A percentile compares a stretch with the other conserved stretches of the same genome.
Evolutionary conservation across 768 basidiomycete species (phyloP).

Genomic region (Coprinopsis strossmayeri): DNA sequence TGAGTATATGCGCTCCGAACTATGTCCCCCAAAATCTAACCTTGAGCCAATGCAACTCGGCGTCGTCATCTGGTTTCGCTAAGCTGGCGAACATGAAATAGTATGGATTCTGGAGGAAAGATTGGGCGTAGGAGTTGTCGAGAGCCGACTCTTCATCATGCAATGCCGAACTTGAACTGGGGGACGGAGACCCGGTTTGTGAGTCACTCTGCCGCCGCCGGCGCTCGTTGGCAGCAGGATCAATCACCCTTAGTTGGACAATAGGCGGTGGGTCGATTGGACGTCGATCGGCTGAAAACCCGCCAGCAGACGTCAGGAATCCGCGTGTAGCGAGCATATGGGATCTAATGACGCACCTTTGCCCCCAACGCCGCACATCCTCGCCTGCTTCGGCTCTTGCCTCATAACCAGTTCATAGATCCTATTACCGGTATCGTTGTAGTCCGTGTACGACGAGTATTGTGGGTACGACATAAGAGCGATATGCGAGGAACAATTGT

Average conservation of each 20-base stretch:
- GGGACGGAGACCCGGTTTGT: slow-evolving; percentile 14
- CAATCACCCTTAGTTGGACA: slow-evolving; percentile 87
- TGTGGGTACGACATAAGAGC: not conserved
- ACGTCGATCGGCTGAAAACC: slow-evolving; percentile 72
- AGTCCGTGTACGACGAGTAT: not conserved
- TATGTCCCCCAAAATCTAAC: slow-evolving; percentile 24
- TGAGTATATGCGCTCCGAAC: slow-evolving; percentile 1
- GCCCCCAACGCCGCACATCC: slow-evolving; percentile 88
- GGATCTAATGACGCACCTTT: slow-evolving; percentile 38
- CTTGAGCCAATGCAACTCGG: slow-evolving; percentile 81
- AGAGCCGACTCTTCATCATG: slow-evolving; percentile 7
- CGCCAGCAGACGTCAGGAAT: not conserved
- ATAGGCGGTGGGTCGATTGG: slow-evolving; percentile 97
- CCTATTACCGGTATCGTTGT: slow-evolving; percentile 29
- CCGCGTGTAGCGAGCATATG: not conserved
- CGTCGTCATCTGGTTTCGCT: slow-evolving; percentile 83
- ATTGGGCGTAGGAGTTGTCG: slow-evolving; percentile 36
- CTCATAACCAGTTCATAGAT: slow-evolving; percentile 82
- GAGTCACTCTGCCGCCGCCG: slow-evolving; percentile 18
- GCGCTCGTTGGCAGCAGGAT: slow-evolving; percentile 36
- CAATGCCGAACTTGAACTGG: slow-evolving; percentile 15
- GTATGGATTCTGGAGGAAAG: slow-evolving; percentile 84
- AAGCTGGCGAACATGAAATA: slow-evolving; percentile 95
- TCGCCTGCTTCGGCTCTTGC: slow-evolving; percentile 88
- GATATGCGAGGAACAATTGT: not conserved